Evolutionary conservation across 176 grass and related monocot species (phyloP).

Genomic region (Echinochloa phyllopogon): DNA sequence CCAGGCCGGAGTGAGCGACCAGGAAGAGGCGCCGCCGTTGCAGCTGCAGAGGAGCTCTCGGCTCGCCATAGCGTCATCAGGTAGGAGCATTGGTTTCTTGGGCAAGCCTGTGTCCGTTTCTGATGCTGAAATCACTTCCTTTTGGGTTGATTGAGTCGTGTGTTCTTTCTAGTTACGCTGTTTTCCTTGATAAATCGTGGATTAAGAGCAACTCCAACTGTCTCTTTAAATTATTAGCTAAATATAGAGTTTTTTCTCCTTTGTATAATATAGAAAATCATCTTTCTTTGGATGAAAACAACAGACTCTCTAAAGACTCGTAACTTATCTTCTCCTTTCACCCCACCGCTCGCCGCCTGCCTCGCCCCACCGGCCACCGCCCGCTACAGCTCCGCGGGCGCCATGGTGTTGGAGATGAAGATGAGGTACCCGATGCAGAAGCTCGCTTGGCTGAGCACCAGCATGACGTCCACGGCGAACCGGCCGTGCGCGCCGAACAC

Average conservation of each 20-base stretch:
- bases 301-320: too few species aligned
- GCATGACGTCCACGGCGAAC: conserved; percentile 77
- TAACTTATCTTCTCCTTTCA: too few species aligned
- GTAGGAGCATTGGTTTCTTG: not conserved
- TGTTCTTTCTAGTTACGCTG: not conserved
- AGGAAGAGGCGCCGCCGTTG: not conserved
- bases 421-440: conserved; percentile 95
- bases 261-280: too few species aligned
- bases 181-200: not conserved
- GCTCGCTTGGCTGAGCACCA: conserved; percentile 86
- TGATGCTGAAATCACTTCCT: too few species aligned
- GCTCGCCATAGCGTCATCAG: not conserved
- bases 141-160: not conserved
- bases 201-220: too few species aligned
- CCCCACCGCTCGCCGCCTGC: too few species aligned
- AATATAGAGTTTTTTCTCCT: too few species aligned
- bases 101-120: too few species aligned
- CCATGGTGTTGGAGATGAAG: conserved; percentile 88
- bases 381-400: too few species aligned
- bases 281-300: too few species aligned
- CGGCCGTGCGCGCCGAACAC: conserved; percentile 64
- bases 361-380: too few species aligned
- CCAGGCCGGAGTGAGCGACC: not conserved
- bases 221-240: too few species aligned
- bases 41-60: not conserved